A percentile compares a stretch with the other conserved stretches of the same genome.
These are phyloP conservation scores for Ustilago nuda DNA, from an alignment of 1,284 basidiomycete species.

Conservation along the genomic window DNA sequence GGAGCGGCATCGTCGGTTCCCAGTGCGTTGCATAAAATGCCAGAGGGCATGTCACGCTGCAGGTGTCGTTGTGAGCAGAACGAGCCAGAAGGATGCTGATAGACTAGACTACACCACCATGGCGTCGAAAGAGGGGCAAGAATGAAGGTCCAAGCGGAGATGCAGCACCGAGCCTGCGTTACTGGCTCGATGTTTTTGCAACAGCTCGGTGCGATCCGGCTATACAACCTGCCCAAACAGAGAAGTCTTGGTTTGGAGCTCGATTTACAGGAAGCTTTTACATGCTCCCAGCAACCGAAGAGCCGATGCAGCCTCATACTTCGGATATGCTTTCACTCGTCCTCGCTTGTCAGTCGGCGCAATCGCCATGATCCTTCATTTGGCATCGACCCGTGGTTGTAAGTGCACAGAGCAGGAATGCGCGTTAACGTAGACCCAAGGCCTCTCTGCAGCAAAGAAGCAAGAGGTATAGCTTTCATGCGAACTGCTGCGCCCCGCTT, in stretches of 20 bases:
- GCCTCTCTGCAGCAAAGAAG: neutral
- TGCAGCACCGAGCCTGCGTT: neutral
- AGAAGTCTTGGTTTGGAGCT: neutral
- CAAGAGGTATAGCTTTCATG: neutral
- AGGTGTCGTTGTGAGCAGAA: neutral
- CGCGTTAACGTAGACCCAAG: neutral
- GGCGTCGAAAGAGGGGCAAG: neutral
- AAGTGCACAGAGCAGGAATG: neutral
- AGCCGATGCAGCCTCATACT: neutral
- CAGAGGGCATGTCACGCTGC: neutral
- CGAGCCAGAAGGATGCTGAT: neutral
- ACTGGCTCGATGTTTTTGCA: neutral
- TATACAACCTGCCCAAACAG: neutral
- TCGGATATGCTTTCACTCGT: conserved; percentile 3
- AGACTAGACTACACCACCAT: neutral
- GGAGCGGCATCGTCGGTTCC: neutral
- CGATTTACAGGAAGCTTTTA: neutral
- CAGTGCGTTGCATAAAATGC: neutral
- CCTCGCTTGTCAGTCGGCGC: conserved; percentile 4
- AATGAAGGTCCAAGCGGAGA: conserved; percentile 9
- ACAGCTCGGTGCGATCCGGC: conserved; percentile 2
- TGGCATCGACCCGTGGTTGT: neutral
- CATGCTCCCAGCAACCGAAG: neutral
- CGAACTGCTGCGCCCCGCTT: neutral
- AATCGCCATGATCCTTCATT: neutral